Evolutionary conservation across 805 yeast genomes (phyloP), one percentile per base, ranked within the genome.

Genomic region (Saccharomycopsis sp.): DNA sequence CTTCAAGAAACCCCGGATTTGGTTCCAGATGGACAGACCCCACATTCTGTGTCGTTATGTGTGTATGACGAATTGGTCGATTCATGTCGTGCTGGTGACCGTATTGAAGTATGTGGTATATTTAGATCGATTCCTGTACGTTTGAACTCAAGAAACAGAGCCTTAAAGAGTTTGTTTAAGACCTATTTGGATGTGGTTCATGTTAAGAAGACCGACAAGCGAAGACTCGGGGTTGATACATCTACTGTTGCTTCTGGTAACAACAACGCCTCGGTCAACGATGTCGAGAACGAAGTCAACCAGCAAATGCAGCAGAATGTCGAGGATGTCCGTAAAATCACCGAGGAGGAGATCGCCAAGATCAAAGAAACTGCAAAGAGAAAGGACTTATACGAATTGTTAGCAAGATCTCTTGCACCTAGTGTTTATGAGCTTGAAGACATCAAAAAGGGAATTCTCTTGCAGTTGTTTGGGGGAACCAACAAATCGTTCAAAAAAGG

Each of bases 21-120:
- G 62, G 96, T 93, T 15, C 99, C 99, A 2, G 98, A 89, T 73
- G 99, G 99, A 17, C 99, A 94, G 73, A 94, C 99, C 1, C 99
- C 99, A 1, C 99, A 94, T 72, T 86, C 97, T 14, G 89, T 94
- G 53, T 89, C 96, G 3, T 75, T 94, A 29, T 90, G 97, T 75
- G 96, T 89, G 0, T 94, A 93, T 69, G 99, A 94, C 72, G 98
- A 94, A 70, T 78, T 94, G 62, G 99, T 94, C 0, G 99, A 94
- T 71, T 79, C 88, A 56, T 87, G 96, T 67, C 82, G 96, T 66
- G 97, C 99, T 7, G 99, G 99, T 78, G 99, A 94, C 71, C 82
- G 97, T 60, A 81, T 94, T 53, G 97, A 93, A 71, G 96, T 92
- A 19, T 91, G 97, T 59, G 99, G 99, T 62, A 86, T 96, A 47